Evolutionary conservation across 31 red algal species (phyloP).

Genomic region (Odonthalia washingtoniensis): DNA sequence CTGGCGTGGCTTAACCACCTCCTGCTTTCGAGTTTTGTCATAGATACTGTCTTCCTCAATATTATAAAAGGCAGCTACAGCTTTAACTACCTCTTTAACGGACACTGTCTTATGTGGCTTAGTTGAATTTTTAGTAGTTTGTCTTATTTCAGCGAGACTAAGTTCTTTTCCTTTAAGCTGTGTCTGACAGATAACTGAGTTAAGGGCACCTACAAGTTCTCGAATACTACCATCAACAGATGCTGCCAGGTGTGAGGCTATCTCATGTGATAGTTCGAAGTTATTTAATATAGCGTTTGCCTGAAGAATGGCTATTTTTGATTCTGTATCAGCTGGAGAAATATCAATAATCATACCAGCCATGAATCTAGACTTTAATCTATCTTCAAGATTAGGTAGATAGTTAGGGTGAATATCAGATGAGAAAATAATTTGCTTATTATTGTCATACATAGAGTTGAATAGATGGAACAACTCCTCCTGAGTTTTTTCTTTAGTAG

Average conservation of each 20-base stretch:
- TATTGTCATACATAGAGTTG: conserved; percentile 28
- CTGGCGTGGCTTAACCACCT: conserved; percentile 17
- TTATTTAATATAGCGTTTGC: not conserved
- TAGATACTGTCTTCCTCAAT: conserved; percentile 15
- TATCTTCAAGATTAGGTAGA: conserved; percentile 8
- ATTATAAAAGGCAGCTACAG: not conserved
- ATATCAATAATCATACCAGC: conserved; percentile 29
- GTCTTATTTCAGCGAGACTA: conserved; percentile 1
- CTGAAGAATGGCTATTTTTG: conserved; percentile 20
- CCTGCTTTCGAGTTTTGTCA: conserved; percentile 11
- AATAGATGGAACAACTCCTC: conserved; percentile 37
- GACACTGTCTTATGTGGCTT: not conserved
- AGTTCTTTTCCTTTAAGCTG: conserved; percentile 1
- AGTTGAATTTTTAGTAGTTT: not conserved
- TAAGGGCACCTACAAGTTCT: conserved; percentile 30
- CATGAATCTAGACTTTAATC: conserved; percentile 6
- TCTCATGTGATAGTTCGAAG: conserved; percentile 4
- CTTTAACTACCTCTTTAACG: conserved; percentile 9
- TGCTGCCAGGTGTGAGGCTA: conserved; percentile 3
- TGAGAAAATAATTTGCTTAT: conserved; percentile 35
- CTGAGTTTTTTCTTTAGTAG: conserved; percentile 33
- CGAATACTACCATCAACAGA: conserved; percentile 12
- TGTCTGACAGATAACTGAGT: conserved; percentile 17
- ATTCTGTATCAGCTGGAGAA: conserved; percentile 24
- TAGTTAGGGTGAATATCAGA: conserved; percentile 29